Conservation (phyloP, 1,139 yeast genomes). For the Lodderomyces beijingensis region DNA sequence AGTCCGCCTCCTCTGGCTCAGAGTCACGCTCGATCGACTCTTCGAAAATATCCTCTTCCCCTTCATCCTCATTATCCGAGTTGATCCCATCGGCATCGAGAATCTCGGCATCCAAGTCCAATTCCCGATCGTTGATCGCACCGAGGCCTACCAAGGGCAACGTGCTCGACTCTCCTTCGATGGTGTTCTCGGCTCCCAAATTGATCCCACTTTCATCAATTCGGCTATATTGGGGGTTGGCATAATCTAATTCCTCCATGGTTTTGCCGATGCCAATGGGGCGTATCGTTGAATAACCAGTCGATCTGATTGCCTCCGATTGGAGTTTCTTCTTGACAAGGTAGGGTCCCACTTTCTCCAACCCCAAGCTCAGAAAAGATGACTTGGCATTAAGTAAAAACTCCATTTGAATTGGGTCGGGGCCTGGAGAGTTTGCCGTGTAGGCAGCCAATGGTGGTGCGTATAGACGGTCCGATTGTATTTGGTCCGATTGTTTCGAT, state of each 20-base stretch:
- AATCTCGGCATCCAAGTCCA: slow-evolving; percentile 41
- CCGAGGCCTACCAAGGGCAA: slow-evolving; percentile 25
- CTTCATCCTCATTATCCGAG: slow-evolving; percentile 25
- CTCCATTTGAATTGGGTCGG: slow-evolving; percentile 29
- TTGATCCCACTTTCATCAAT: slow-evolving; percentile 5
- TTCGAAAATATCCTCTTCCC: slow-evolving; percentile 21
- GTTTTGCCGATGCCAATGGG: slow-evolving; percentile 58
- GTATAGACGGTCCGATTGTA: slow-evolving; percentile 16
- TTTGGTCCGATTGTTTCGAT: background rate
- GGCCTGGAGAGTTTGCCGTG: slow-evolving; percentile 50
- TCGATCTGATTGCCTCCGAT: slow-evolving; percentile 38
- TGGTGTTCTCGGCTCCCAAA: slow-evolving; percentile 11
- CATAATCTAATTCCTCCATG: slow-evolving; percentile 43
- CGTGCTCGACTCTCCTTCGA: slow-evolving; percentile 6
- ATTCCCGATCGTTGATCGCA: slow-evolving; percentile 22
- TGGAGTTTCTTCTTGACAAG: slow-evolving; percentile 13
- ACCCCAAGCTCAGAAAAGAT: background rate
- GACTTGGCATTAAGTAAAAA: slow-evolving; percentile 22
- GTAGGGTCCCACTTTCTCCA: slow-evolving; percentile 1
- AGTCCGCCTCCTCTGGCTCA: slow-evolving; percentile 8
- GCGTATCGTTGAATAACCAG: slow-evolving; percentile 46
- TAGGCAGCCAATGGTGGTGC: slow-evolving; percentile 56
- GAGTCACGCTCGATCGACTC: slow-evolving; percentile 7
- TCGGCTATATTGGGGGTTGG: slow-evolving; percentile 9
- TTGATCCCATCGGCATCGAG: slow-evolving; percentile 29